Conservation (phyloP, 768 basidiomycete species). For the Tephrocybe sp. region DNA sequence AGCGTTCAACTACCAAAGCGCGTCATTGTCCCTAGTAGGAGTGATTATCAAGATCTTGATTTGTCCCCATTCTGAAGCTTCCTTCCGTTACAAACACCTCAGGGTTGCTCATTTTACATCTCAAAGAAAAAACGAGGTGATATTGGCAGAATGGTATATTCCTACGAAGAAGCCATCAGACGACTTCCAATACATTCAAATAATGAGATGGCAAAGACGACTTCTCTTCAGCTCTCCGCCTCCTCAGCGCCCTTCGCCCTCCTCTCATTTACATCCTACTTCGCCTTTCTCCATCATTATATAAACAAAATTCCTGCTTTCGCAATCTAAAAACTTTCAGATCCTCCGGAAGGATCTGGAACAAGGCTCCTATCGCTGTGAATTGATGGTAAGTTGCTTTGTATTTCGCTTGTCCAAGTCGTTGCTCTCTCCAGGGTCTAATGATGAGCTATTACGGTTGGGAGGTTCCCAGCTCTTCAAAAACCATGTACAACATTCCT, state of each 20-base stretch:
- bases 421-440: neutral
- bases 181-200: conserved; percentile 17
- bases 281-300: neutral
- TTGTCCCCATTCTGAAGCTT: conserved; percentile 4
- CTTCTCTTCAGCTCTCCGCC: conserved; percentile 1
- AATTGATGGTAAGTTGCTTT: conserved; percentile 22
- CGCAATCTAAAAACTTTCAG: conserved; percentile 21
- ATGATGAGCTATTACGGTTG: conserved; percentile 13
- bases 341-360: conserved; percentile 22
- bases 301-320: conserved; percentile 25
- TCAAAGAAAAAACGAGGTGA: conserved; percentile 30
- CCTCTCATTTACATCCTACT: neutral
- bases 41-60: conserved; percentile 17
- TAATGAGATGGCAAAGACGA: conserved; percentile 12
- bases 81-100: conserved; percentile 11
- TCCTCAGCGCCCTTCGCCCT: conserved; percentile 1
- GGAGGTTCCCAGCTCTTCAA: conserved; percentile 6
- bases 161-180: conserved; percentile 17
- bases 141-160: conserved; percentile 23
- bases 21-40: neutral
- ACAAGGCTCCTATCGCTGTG: conserved; percentile 16
- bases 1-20: neutral
- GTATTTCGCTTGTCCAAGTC: neutral
- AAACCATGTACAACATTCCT: neutral
- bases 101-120: conserved; percentile 11